Base-by-base conservation (phyloP, 2,329 filamentous ascomycete species). In the Diaporthe sp. region DNA sequence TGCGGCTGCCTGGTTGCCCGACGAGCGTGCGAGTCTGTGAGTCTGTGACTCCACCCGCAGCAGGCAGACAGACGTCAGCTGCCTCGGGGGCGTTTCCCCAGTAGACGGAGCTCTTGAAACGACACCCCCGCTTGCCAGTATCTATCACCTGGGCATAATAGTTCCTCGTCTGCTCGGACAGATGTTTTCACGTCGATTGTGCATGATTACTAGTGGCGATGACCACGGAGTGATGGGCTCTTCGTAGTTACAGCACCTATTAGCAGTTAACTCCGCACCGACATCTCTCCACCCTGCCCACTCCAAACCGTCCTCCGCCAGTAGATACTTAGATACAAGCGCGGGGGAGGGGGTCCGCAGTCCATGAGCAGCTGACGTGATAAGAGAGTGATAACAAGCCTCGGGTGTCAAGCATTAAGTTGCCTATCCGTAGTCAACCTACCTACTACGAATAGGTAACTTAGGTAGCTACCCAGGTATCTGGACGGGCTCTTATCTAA, bases 401-500 rank as follows among this genome's bases (percentile, higher is more conserved):
- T 64, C 12, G 17, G 40, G 35, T 13, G 33, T 25, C 38, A 30
- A 22, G 60, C 57, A 17, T 42, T 35, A 10, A 55, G 35, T 42
- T 33, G 45, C 38, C 57, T 38, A 33, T 57, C 55, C 52, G 15
- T 13, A 13, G n/a, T n/a, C 17, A 13, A 35, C n/a, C 68, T 45
- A 42, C 30, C 17, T 12, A 7, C 30, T 22, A 6, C 30, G 19
- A 35, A 4, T 3, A 22, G 42, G 42, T 47, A 22, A 8, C 35
- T 38, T 8, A 42, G 4, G 2, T 54, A 42, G n/a, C 25, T 15
- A 61, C 13, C 40, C 25, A 52, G 19, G 10, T 68, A 10, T n/a
- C 45, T 71, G 17, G 15, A 38, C 54, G 42, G 35, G n/a, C 17
- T 12, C 69, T 61, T 71, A 61, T 61, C 69, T 54, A 22, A 30